A percentile compares a stretch with the other conserved stretches of the same genome.
phyloP scores from a whole-genome alignment of 2,329 filamentous ascomycete genomes.

The Epichloe elymi region DNA sequence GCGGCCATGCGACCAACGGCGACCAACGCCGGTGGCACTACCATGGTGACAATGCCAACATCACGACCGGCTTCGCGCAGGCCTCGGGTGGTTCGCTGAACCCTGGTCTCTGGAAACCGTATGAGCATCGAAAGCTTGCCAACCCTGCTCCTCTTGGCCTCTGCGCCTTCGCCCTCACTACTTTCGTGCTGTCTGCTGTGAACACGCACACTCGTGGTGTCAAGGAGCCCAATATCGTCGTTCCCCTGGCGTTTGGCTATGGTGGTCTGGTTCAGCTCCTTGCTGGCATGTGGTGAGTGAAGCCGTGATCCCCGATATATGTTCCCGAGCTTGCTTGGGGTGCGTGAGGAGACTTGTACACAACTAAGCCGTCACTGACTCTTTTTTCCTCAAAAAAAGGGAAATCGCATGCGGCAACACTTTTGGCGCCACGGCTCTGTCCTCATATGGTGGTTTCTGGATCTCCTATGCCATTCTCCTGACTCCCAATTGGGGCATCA shows the following conservation, averaged over 20 bases:
- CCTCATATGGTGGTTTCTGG: conserved; percentile 79
- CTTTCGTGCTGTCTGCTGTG: conserved; percentile 63
- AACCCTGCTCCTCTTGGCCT: conserved; percentile 71
- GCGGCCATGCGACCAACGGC: conserved; percentile 1
- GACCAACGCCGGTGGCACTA: conserved; percentile 10
- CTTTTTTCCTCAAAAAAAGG: conserved; percentile 22
- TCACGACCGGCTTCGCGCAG: conserved; percentile 8
- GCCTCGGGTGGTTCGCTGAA: conserved; percentile 53
- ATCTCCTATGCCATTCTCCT: conserved; percentile 60
- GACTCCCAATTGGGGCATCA: conserved; percentile 53
- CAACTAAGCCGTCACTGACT: not conserved
- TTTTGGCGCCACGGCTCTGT: conserved; percentile 69
- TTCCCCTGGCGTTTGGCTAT: conserved; percentile 59
- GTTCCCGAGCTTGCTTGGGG: no score
- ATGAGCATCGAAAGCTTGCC: conserved; percentile 58
- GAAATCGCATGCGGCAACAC: conserved; percentile 84
- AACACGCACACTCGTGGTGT: conserved; percentile 56
- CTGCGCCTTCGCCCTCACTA: conserved; percentile 68
- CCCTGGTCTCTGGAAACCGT: conserved; percentile 51
- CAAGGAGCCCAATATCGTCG: conserved; percentile 48
- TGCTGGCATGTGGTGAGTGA: conserved; percentile 71
- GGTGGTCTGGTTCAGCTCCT: conserved; percentile 67
- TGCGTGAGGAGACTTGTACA: no score
- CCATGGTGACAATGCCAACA: conserved; percentile 14
- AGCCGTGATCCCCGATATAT: not conserved